These are phyloP conservation scores for Bruguiera gymnorhiza DNA, from an alignment of 345 rosid genomes.

Conservation along the genomic window DNA sequence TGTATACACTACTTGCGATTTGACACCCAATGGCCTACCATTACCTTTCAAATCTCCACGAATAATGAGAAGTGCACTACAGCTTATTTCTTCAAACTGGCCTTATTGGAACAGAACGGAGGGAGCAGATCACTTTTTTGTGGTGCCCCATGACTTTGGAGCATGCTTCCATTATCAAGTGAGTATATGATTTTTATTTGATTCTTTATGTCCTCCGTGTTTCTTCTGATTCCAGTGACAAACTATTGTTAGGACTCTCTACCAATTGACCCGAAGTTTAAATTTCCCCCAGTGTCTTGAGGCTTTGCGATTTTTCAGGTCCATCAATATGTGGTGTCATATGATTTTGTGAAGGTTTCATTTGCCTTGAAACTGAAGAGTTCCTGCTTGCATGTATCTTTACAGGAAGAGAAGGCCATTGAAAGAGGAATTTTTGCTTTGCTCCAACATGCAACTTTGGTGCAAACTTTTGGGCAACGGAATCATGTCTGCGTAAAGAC, in stretches of 20 bases:
- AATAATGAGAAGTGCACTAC: conserved; percentile 31
- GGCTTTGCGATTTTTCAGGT: too few species aligned
- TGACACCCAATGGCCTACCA: conserved; percentile 30
- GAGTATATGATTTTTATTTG: not conserved
- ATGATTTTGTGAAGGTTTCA: not conserved
- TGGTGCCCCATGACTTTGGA: conserved; percentile 33
- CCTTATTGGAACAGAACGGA: conserved; percentile 25
- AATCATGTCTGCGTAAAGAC: conserved; percentile 85
- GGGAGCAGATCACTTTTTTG: conserved; percentile 32
- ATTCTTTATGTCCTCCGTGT: not conserved
- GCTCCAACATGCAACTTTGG: conserved; percentile 77
- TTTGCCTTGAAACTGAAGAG: not conserved
- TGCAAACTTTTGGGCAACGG: conserved; percentile 91
- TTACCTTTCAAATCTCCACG: conserved; percentile 34
- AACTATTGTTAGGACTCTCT: not conserved
- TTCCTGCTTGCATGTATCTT: not conserved
- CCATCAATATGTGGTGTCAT: not conserved
- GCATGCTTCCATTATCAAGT: conserved; percentile 29
- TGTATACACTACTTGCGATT: conserved; percentile 28
- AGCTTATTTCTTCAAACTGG: conserved; percentile 33
- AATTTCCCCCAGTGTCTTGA: too few species aligned
- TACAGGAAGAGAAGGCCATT: conserved; percentile 88
- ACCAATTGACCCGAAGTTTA: too few species aligned
- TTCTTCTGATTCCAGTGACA: not conserved
- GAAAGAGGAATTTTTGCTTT: conserved; percentile 80